Evolutionary conservation across 495 filamentous ascomycete genomes (phyloP).

Genomic region (Aspergillus sclerotioniger): DNA sequence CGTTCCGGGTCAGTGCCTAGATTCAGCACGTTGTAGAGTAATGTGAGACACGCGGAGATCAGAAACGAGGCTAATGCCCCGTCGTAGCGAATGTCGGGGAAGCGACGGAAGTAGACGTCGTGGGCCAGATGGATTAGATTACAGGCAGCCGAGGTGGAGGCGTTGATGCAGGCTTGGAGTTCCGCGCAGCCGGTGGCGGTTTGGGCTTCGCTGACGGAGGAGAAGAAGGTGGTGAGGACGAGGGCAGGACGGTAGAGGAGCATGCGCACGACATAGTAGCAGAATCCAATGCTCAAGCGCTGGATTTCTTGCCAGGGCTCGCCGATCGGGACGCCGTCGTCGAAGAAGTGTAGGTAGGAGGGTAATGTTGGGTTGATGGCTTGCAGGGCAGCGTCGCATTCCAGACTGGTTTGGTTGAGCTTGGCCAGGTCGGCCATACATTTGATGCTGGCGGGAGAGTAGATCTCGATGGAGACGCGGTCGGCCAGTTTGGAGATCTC

Average conservation of each 20-base stretch:
- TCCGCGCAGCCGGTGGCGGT: constrained; percentile 1
- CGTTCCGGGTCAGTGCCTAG: constrained; percentile 7
- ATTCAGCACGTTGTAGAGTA: constrained; percentile 14
- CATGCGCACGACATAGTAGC: constrained; percentile 8
- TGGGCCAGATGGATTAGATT: constrained; percentile 11
- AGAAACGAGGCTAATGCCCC: constrained; percentile 11
- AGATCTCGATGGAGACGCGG: constrained; percentile 10
- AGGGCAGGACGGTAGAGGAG: constrained; percentile 14
- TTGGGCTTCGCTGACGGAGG: neutral
- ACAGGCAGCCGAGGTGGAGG: constrained; percentile 4
- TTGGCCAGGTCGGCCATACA: constrained; percentile 7
- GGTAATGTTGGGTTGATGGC: constrained; percentile 7
- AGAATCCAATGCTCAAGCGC: constrained; percentile 7
- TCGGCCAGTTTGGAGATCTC: constrained; percentile 14
- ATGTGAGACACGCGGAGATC: constrained; percentile 5
- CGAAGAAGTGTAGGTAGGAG: constrained; percentile 15
- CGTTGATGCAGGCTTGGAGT: constrained; percentile 13
- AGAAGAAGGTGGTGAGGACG: constrained; percentile 14
- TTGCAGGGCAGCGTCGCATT: constrained; percentile 12
- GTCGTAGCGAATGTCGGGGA: constrained; percentile 12
- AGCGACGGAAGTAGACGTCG: constrained; percentile 13
- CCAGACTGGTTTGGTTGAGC: constrained; percentile 4
- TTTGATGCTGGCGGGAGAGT: constrained; percentile 13
- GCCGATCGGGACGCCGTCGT: constrained; percentile 6
- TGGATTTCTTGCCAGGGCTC: constrained; percentile 17